phyloP scores from a whole-genome alignment of 78 protist genomes.

The Dictyostelium purpureum region DNA sequence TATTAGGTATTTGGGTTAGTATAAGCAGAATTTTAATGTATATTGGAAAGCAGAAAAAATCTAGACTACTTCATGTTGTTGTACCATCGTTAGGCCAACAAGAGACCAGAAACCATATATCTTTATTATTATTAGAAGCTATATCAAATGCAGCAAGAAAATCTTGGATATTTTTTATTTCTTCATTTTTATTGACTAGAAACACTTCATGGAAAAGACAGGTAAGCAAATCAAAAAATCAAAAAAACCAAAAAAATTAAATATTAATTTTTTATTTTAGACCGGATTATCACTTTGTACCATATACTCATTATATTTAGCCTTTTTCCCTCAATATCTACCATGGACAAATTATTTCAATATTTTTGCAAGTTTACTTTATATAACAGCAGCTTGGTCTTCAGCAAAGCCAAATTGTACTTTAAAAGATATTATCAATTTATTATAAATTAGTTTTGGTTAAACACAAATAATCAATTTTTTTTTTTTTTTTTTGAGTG shows the following conservation, averaged over 20 bases:
- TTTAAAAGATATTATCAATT: slow-evolving; percentile 51
- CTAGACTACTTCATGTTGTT: slow-evolving; percentile 38
- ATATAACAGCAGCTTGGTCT: slow-evolving; percentile 75
- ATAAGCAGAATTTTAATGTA: slow-evolving; percentile 52
- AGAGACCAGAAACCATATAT: slow-evolving; percentile 35
- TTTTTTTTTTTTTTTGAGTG: too few species aligned
- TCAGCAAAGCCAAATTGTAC: neutral
- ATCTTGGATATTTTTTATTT: slow-evolving; percentile 72
- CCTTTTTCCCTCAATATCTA: slow-evolving; percentile 59
- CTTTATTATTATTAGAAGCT: slow-evolving; percentile 38
- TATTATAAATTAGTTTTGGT: slow-evolving; percentile 9
- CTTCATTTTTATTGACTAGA: slow-evolving; percentile 51
- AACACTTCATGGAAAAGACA: slow-evolving; percentile 77
- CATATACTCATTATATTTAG: slow-evolving; percentile 63
- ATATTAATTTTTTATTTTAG: neutral
- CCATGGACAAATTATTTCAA: slow-evolving; percentile 82
- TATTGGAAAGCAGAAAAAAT: slow-evolving; percentile 71
- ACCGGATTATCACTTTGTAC: slow-evolving; percentile 43
- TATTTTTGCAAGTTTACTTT: slow-evolving; percentile 62
- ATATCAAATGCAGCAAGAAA: slow-evolving; percentile 77
- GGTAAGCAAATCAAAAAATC: too few species aligned
- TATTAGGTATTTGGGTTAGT: slow-evolving; percentile 73
- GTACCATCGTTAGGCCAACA: slow-evolving; percentile 33
- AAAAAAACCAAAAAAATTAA: too few species aligned
- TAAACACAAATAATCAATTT: too few species aligned